Conservation (phyloP, 108 stramenopile species). For the Mediolabrus comicus region DNA sequence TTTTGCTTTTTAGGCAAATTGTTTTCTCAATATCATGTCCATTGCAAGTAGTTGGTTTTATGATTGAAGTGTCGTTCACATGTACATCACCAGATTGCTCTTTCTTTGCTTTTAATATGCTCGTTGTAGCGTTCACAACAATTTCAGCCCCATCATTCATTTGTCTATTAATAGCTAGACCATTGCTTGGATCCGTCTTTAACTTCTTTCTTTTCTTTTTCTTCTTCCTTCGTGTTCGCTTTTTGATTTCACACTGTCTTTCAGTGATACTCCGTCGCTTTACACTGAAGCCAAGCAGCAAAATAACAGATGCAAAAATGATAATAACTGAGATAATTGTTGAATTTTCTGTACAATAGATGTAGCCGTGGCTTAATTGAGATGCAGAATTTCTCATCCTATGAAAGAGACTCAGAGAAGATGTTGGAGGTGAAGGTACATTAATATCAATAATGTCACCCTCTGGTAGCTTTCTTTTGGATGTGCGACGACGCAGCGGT, state of each 20-base stretch:
- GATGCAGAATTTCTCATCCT: not conserved
- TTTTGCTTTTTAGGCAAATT: not conserved
- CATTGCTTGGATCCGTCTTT: not conserved
- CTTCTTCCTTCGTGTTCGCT: not conserved
- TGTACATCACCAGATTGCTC: not conserved
- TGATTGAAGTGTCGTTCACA: not conserved
- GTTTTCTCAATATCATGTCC: not conserved
- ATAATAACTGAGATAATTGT: not conserved
- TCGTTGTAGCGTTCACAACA: not conserved
- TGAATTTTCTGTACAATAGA: not conserved
- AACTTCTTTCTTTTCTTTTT: slow-evolving; percentile 9
- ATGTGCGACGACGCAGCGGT: not conserved
- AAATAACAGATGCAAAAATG: not conserved
- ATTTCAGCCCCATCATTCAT: not conserved
- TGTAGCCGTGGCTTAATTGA: not conserved
- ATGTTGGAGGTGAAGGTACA: not conserved
- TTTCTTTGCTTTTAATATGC: not conserved
- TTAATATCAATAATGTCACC: not conserved
- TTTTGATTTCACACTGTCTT: not conserved
- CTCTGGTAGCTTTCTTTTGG: slow-evolving; percentile 9
- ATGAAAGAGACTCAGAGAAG: slow-evolving; percentile 9
- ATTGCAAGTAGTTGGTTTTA: not conserved
- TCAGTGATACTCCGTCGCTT: not conserved
- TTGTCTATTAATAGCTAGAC: not conserved
- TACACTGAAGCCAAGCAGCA: not conserved